Base-by-base conservation (phyloP, 2,329 filamentous ascomycete genomes). In the Coleophoma crateriformis region DNA sequence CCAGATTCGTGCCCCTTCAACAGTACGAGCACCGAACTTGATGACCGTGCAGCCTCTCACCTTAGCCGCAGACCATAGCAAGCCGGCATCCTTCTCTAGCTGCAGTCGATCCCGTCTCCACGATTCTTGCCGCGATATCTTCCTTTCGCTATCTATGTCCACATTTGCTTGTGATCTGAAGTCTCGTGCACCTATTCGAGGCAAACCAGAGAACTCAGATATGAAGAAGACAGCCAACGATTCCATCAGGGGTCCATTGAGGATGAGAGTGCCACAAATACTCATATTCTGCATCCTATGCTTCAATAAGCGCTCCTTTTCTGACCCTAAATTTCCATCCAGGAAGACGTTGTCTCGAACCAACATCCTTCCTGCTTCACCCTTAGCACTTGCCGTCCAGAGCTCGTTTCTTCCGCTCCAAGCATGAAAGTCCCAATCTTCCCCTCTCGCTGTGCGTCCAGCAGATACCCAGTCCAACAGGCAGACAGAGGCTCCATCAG, bases 401-500 rank as follows among this genome's bases (percentile, higher is more conserved):
- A 97, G 78, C 69, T 99, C 94, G 64, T 96, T 97, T 56, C 87
- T 79, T 10, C 90, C 90, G 51, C 76, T 81, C 82, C 94, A 97
- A 54, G 77, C 78, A 50, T 78, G 72, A 53, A 96, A 84, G 58
- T 84, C 85, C 94, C 94, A 99, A 55, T 89, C 78, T 69, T 99
- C 94, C 20, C 90, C 91, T 43, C 88, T 81, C 4, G 94, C 91
- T 4, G 77, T 81, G 15, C 94, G 82, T 7, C 94, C 94, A 62
- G 92, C 88, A 2, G 85, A 95, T 7, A 97, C 90, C 94, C 94
- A 99, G 67, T 99, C 94, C 42, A 96, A 73, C 2, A 95, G 77
- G 63, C 90, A 95, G 13, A 97, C 70, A 38, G 85, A 83, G 58
- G 75, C 80, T 6, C 63, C 68, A 8, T 72, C 69, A 7, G 73